phyloP scores from a whole-genome alignment of 1,284 basidiomycete species.

The Malassezia sp. region DNA sequence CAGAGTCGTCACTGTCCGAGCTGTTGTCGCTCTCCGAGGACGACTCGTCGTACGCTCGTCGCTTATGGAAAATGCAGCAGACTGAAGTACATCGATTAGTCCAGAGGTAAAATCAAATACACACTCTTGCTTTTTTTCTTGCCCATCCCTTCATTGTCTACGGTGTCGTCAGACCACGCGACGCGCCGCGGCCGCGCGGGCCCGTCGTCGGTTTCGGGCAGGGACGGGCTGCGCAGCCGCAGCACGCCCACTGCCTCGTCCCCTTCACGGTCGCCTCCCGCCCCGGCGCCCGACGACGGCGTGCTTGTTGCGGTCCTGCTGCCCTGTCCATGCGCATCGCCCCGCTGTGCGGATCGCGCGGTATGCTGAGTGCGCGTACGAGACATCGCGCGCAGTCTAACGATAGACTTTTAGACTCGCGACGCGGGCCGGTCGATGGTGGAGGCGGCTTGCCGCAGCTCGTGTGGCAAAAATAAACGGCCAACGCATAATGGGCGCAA shows the following conservation, averaged over 20 bases:
- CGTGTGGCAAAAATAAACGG: neutral
- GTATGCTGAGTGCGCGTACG: too few relatives aligned
- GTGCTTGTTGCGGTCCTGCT: conserved; percentile 1
- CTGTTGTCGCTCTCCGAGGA: conserved; percentile 19
- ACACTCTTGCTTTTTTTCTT: conserved; percentile 40
- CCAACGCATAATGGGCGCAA: too few relatives aligned
- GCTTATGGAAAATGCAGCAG: conserved; percentile 45
- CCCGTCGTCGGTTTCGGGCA: neutral
- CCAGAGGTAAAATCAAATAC: conserved; percentile 1
- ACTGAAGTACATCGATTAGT: conserved; percentile 18
- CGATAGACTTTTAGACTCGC: too few relatives aligned
- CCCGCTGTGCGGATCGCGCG: too few relatives aligned
- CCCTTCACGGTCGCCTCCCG: neutral
- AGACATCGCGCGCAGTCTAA: too few relatives aligned
- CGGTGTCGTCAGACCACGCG: conserved; percentile 35
- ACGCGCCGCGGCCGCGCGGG: conserved; percentile 16
- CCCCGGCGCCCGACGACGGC: neutral
- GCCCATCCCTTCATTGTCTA: conserved; percentile 39
- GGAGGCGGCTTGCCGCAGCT: neutral
- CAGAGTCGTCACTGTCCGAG: neutral
- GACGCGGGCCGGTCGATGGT: too few relatives aligned
- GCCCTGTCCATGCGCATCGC: conserved; percentile 6
- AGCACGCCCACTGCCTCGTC: neutral
- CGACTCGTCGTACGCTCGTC: conserved; percentile 37
- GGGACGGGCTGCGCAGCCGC: neutral